Evolutionary conservation across 1,284 basidiomycete genomes (phyloP).

Genomic region (Puccinia horiana): DNA sequence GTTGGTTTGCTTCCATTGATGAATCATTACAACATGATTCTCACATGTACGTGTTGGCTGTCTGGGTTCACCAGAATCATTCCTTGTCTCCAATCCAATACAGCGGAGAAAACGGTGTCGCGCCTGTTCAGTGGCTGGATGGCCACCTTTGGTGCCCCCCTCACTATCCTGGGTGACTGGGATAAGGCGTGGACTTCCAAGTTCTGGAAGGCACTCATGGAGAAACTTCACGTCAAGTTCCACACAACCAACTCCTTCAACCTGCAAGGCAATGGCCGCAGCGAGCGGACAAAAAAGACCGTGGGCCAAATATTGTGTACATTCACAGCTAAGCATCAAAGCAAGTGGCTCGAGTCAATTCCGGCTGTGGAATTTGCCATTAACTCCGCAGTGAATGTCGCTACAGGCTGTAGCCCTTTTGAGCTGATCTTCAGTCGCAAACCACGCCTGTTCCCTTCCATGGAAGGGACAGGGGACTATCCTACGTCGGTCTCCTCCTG

Average conservation of each 20-base stretch:
- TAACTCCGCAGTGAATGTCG: no score
- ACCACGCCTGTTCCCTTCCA: not conserved
- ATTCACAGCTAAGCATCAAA: conserved; percentile 53
- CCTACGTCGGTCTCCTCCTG: not conserved
- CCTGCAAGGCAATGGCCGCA: conserved; percentile 52
- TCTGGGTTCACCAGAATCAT: not conserved
- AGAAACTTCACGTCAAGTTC: not conserved
- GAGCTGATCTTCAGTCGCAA: conserved; percentile 50
- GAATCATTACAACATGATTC: not conserved
- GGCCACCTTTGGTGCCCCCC: conserved; percentile 51
- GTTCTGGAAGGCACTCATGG: conserved; percentile 54
- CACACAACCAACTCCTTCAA: conserved; percentile 49
- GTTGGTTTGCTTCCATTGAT: not conserved
- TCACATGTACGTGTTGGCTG: no score
- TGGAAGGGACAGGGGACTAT: no score
- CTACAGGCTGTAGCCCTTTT: conserved; percentile 51
- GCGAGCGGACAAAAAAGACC: conserved; percentile 55
- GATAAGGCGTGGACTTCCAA: conserved; percentile 54
- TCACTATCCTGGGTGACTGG: conserved; percentile 53
- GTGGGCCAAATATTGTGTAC: conserved; percentile 54
- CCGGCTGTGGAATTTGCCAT: no score
- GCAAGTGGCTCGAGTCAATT: no score
- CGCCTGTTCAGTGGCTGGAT: conserved; percentile 55
- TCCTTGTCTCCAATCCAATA: not conserved
- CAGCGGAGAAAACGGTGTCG: not conserved